phyloP scores from a whole-genome alignment of 1,284 basidiomycete species.

The Pseudomicrostroma phylloplanum region DNA sequence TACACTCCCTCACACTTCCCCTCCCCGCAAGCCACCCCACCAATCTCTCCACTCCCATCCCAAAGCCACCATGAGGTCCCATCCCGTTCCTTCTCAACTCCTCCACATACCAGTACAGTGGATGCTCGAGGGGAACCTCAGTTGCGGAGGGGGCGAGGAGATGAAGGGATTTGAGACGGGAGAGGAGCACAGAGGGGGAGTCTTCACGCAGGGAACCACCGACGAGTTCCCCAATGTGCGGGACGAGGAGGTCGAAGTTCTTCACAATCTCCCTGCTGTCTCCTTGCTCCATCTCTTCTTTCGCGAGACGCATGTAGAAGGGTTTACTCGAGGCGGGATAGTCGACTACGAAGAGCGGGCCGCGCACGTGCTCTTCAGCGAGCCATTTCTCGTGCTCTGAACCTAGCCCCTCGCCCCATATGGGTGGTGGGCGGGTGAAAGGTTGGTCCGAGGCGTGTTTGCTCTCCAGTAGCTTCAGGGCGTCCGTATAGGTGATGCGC shows the following conservation, averaged over 20 bases:
- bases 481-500: constrained; percentile 75
- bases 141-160: not conserved
- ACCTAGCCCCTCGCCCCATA: constrained; percentile 67
- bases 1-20: constrained; percentile 41
- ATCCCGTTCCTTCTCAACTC: constrained; percentile 41
- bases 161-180: constrained; percentile 14
- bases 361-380: constrained; percentile 60
- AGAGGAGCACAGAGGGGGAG: constrained; percentile 54
- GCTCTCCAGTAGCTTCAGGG: constrained; percentile 60
- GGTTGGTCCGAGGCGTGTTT: constrained; percentile 46
- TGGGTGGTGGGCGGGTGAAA: constrained; percentile 52
- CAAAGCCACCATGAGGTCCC: constrained; percentile 43
- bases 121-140: not conserved
- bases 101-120: constrained; percentile 34
- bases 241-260: constrained; percentile 90
- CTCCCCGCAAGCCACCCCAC: constrained; percentile 40
- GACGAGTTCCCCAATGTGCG: constrained; percentile 77
- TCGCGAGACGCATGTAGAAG: constrained; percentile 73
- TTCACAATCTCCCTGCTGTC: not conserved
- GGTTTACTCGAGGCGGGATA: constrained; percentile 80
- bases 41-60: constrained; percentile 43
- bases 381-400: constrained; percentile 92
- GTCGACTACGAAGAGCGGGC: constrained; percentile 83
- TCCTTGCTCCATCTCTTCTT: not conserved
- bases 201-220: constrained; percentile 90